phyloP scores from a whole-genome alignment of 2,329 filamentous ascomycete genomes.

The Exophiala oligosperma region DNA sequence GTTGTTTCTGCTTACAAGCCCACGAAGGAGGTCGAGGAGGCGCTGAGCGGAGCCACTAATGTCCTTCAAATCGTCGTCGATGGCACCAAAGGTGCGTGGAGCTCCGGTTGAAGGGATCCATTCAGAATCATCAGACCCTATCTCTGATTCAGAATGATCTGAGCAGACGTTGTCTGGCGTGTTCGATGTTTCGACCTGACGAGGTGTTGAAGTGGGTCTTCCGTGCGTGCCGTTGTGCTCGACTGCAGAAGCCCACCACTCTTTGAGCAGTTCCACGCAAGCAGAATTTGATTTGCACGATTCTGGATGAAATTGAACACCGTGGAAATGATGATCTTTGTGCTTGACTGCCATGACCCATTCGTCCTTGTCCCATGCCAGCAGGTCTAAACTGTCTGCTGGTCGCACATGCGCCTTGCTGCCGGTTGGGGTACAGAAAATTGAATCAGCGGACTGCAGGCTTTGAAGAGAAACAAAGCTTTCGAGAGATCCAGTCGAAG shows the following conservation, averaged over 20 bases:
- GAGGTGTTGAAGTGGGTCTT: not conserved
- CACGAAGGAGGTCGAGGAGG: too few relatives aligned
- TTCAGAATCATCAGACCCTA: too few relatives aligned
- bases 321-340: conserved; percentile 71
- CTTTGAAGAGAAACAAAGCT: conserved; percentile 19
- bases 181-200: too few relatives aligned
- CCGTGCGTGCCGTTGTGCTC: conserved; percentile 55
- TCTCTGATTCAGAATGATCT: not conserved
- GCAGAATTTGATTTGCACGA: conserved; percentile 76
- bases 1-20: too few relatives aligned
- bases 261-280: conserved; percentile 61
- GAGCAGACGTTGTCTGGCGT: too few relatives aligned
- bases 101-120: not conserved
- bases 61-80: not conserved
- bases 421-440: not conserved
- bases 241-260: conserved; percentile 71
- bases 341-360: conserved; percentile 80
- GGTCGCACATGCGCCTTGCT: conserved; percentile 39
- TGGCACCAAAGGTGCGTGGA: not conserved
- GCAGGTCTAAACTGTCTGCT: conserved; percentile 45
- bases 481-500: conserved; percentile 18
- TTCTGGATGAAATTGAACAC: conserved; percentile 87
- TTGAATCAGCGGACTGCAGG: conserved; percentile 10
- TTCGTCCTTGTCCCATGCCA: conserved; percentile 61
- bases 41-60: not conserved